Evolutionary conservation across 345 rosid genomes (phyloP).

Genomic region (Lepidium didymum): DNA sequence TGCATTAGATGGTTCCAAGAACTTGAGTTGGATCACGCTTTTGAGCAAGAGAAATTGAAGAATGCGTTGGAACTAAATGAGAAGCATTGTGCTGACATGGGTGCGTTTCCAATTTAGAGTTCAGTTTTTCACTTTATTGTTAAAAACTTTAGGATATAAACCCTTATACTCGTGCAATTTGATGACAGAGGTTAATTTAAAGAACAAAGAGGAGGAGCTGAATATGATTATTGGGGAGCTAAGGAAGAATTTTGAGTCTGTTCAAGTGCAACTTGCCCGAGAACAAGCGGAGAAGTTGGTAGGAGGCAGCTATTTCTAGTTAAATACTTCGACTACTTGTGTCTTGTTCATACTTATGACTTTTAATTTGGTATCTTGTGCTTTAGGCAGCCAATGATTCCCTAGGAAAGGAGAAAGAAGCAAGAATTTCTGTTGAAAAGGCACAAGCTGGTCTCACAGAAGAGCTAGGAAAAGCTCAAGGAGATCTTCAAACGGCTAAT

Average conservation of each 20-base stretch:
- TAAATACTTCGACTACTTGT: neutral
- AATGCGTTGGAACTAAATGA: constrained; percentile 58
- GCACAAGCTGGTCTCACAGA: constrained; percentile 64
- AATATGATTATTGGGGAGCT: constrained; percentile 82
- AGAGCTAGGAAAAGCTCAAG: constrained; percentile 73
- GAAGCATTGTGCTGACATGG: constrained; percentile 72
- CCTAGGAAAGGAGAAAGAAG: constrained; percentile 75
- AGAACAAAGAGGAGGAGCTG: constrained; percentile 84
- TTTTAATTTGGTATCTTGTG: constrained; percentile 7
- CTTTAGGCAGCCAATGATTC: constrained; percentile 70
- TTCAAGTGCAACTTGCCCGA: constrained; percentile 64
- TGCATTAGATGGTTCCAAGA: constrained; percentile 98
- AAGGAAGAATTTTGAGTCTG: constrained; percentile 66
- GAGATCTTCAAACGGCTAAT: constrained; percentile 82
- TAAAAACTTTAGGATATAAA: neutral
- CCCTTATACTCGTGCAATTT: constrained; percentile 15
- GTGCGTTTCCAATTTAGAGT: constrained; percentile 31
- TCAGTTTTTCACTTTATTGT: neutral
- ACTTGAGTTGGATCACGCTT: constrained; percentile 71
- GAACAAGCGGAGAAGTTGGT: constrained; percentile 91
- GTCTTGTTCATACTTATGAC: neutral
- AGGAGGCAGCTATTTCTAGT: constrained; percentile 17
- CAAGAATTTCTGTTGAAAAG: constrained; percentile 58
- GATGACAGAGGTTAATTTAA: constrained; percentile 54
- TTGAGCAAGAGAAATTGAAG: constrained; percentile 75